A percentile compares a stretch with the other conserved stretches of the same genome.
These are phyloP conservation scores for Epichloe typhina DNA, from an alignment of 2,329 filamentous ascomycete genomes.

Conservation along the genomic window DNA sequence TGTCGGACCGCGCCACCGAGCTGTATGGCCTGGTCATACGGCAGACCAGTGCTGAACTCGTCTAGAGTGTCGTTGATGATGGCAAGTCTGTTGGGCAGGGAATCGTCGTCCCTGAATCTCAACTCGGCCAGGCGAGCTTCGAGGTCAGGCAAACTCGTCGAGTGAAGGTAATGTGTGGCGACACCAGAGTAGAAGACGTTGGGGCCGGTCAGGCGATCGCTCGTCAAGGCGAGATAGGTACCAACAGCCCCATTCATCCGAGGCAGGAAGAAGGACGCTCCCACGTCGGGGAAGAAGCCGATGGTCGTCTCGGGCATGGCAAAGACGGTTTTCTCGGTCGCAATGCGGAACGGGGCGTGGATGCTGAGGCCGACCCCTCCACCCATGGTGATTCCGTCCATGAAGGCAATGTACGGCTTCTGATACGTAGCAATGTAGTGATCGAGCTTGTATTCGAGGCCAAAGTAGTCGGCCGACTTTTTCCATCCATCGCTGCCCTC, in stretches of 20 bases:
- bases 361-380: slow-evolving; percentile 89
- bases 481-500: slow-evolving; percentile 55
- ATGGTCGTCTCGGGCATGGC: slow-evolving; percentile 99
- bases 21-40: slow-evolving; percentile 55
- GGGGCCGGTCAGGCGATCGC: slow-evolving; percentile 66
- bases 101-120: slow-evolving; percentile 67
- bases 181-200: slow-evolving; percentile 85
- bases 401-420: slow-evolving; percentile 89
- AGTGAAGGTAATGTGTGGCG: slow-evolving; percentile 93
- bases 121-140: slow-evolving; percentile 81
- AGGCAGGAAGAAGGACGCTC: slow-evolving; percentile 89
- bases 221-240: slow-evolving; percentile 87
- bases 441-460: slow-evolving; percentile 88
- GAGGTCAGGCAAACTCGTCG: slow-evolving; percentile 66
- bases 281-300: slow-evolving; percentile 97
- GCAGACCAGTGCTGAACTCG: slow-evolving; percentile 79
- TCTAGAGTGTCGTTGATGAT: slow-evolving; percentile 81
- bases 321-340: slow-evolving; percentile 88
- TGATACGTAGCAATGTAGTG: slow-evolving; percentile 87
- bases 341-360: slow-evolving; percentile 91
- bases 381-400: slow-evolving; percentile 98
- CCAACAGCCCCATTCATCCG: slow-evolving; percentile 76
- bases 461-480: slow-evolving; percentile 75
- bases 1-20: slow-evolving; percentile 58
- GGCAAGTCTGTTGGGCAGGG: slow-evolving; percentile 46